These are phyloP conservation scores for Venturia asperata DNA, from an alignment of 2,329 filamentous ascomycete species.

Conservation along the genomic window DNA sequence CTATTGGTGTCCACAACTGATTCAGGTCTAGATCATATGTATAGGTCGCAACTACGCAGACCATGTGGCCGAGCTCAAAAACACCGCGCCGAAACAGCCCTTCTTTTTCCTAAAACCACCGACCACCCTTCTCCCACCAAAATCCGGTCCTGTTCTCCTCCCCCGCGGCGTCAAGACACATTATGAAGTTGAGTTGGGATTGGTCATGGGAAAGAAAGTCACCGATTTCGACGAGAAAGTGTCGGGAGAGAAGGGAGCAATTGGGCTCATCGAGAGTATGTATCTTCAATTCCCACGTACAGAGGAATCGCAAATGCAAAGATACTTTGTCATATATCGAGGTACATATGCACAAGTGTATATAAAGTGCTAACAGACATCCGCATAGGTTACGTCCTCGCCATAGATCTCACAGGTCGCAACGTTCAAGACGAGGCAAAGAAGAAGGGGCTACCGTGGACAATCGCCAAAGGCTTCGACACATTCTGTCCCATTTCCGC, in stretches of 20 bases:
- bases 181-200: constrained; percentile 89
- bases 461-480: constrained; percentile 94
- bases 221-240: constrained; percentile 58
- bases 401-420: constrained; percentile 95
- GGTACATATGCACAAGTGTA: background rate
- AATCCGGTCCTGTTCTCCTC: constrained; percentile 69
- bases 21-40: constrained; percentile 64
- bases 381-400: constrained; percentile 68
- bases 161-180: constrained; percentile 80
- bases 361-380: background rate
- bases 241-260: constrained; percentile 64
- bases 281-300: background rate
- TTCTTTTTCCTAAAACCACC: constrained; percentile 99
- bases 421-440: constrained; percentile 96
- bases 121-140: constrained; percentile 73
- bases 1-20: background rate
- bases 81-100: constrained; percentile 78
- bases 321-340: background rate
- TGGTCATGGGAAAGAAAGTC: constrained; percentile 77
- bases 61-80: constrained; percentile 89
- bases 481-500: constrained; percentile 87
- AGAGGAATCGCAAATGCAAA: background rate
- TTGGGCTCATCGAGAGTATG: constrained; percentile 74
- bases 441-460: constrained; percentile 93
- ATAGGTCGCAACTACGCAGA: constrained; percentile 98